Conservation (phyloP, 1,139 yeast genomes). For the Geotrichum restrictum region DNA sequence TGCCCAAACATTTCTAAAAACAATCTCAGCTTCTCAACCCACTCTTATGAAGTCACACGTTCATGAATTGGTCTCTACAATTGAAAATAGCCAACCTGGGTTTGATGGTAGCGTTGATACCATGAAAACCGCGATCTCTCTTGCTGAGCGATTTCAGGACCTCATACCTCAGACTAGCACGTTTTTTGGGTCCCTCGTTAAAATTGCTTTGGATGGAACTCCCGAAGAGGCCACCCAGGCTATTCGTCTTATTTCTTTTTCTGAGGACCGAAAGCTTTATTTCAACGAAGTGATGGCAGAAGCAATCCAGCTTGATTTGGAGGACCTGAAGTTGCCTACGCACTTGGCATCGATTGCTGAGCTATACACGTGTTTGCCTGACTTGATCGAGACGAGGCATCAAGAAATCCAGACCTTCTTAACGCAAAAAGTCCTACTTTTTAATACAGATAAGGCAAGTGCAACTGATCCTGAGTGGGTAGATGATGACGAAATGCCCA, state of each 20-base stretch:
- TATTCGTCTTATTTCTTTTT: constrained; percentile 52
- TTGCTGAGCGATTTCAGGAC: constrained; percentile 50
- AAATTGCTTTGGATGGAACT: constrained; percentile 51
- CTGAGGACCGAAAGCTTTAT: constrained; percentile 42
- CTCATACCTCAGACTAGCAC: constrained; percentile 36
- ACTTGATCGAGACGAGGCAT: constrained; percentile 51
- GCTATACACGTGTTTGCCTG: constrained; percentile 52
- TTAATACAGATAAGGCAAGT: constrained; percentile 28
- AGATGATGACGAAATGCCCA: constrained; percentile 45
- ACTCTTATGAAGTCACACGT: constrained; percentile 61
- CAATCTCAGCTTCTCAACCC: constrained; percentile 61
- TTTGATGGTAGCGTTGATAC: constrained; percentile 39
- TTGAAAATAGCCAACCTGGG: constrained; percentile 38
- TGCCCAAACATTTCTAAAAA: constrained; percentile 55
- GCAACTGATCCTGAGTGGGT: constrained; percentile 48
- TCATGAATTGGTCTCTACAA: constrained; percentile 45
- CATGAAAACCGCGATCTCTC: constrained; percentile 59
- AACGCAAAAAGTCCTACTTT: constrained; percentile 38
- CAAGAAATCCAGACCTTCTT: constrained; percentile 57
- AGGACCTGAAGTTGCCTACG: constrained; percentile 45
- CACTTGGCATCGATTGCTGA: constrained; percentile 62
- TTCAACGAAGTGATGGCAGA: constrained; percentile 38
- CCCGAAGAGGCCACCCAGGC: constrained; percentile 66
- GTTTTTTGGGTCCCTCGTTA: constrained; percentile 36
- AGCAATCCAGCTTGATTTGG: constrained; percentile 42